Percentiles rank a stretch among this genome's conserved stretches.
Conservation (phyloP, 805 yeast species). For the Candida jianshihensis region DNA sequence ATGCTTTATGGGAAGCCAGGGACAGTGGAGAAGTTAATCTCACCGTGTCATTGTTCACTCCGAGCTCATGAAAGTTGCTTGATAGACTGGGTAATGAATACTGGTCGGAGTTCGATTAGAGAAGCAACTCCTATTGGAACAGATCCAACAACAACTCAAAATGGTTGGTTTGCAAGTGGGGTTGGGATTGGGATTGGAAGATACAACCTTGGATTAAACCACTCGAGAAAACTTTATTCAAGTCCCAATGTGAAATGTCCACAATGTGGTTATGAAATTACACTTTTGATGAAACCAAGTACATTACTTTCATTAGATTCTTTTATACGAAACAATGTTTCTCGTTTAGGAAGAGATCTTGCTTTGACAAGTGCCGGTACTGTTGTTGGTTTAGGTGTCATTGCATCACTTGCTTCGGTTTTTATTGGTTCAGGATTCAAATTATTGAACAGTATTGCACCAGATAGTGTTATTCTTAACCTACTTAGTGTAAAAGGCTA, state of each 20-base stretch:
- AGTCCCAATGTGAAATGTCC: conserved; percentile 24
- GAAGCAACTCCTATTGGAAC: no score
- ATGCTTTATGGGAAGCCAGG: conserved; percentile 1
- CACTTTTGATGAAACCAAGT: conserved; percentile 14
- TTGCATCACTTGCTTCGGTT: no score
- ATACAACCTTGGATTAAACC: neutral
- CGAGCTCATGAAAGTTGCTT: conserved; percentile 29
- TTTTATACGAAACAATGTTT: conserved; percentile 11
- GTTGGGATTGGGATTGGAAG: neutral
- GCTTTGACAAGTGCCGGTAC: conserved; percentile 9
- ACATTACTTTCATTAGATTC: conserved; percentile 4
- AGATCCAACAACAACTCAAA: neutral
- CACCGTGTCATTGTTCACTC: conserved; percentile 29
- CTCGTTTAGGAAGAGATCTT: neutral
- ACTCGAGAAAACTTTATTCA: neutral
- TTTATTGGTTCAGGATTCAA: conserved; percentile 9
- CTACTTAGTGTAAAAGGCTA: conserved; percentile 17
- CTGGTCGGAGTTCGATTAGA: conserved; percentile 4
- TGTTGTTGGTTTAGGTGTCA: conserved; percentile 15
- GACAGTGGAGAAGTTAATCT: conserved; percentile 28
- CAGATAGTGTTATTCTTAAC: conserved; percentile 23
- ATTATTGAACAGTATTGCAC: conserved; percentile 18
- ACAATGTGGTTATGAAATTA: conserved; percentile 26
- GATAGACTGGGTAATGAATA: conserved; percentile 26
- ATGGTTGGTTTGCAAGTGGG: neutral